Evolutionary conservation across 345 rosid genomes (phyloP).

Genomic region (Psidium guajava): DNA sequence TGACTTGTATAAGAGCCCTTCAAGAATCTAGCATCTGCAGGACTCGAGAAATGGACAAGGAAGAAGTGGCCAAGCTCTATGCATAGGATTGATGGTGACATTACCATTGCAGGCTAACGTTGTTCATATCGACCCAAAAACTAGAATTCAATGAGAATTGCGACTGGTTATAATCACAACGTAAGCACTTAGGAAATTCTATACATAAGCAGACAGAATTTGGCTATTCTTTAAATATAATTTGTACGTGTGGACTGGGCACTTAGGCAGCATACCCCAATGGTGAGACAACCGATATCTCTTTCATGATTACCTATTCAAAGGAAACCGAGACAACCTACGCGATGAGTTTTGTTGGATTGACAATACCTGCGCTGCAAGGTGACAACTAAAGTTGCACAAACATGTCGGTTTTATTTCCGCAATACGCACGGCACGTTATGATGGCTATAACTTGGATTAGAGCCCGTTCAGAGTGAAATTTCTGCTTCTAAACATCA

Average conservation of each 20-base stretch:
- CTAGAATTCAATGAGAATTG: background rate
- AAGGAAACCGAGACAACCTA: background rate
- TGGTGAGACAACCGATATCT: background rate
- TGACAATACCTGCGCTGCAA: background rate
- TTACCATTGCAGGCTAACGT: background rate
- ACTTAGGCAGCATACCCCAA: background rate
- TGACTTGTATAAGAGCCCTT: background rate
- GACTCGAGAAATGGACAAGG: background rate
- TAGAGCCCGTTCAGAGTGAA: background rate
- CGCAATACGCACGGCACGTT: background rate
- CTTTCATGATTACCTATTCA: background rate
- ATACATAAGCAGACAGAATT: background rate
- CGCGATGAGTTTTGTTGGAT: background rate
- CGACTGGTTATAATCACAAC: background rate
- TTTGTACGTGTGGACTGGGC: background rate
- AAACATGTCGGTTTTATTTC: background rate
- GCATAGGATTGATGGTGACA: background rate
- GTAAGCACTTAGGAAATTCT: background rate
- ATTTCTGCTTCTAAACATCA: too few relatives aligned
- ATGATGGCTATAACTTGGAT: background rate
- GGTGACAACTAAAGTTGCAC: background rate
- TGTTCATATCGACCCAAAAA: background rate
- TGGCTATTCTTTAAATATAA: background rate
- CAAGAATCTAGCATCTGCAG: background rate
- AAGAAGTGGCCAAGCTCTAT: background rate